Evolutionary conservation across 1,284 basidiomycete genomes (phyloP).

Genomic region (Tilletiaria anomala): DNA sequence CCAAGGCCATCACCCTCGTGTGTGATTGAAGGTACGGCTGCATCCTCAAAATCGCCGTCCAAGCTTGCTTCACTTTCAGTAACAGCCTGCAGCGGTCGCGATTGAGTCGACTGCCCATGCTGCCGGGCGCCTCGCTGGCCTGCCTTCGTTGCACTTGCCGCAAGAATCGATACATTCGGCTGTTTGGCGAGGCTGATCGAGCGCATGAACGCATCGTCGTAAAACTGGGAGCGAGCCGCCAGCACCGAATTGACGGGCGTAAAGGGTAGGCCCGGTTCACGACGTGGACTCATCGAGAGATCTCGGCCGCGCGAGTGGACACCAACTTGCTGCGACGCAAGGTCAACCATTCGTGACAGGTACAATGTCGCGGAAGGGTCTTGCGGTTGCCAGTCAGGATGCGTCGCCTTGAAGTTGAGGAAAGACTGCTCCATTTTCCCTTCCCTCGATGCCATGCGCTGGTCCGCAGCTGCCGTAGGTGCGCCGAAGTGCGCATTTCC

Average conservation of each 20-base stretch:
- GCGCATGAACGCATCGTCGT: slow-evolving; percentile 8
- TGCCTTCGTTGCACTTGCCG: slow-evolving; percentile 1
- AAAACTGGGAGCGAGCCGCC: slow-evolving; percentile 6
- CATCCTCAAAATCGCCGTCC: too few species aligned
- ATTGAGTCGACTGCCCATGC: too few species aligned
- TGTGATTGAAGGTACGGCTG: too few species aligned
- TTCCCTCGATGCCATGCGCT: slow-evolving; percentile 64
- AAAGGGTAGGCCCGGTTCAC: neutral
- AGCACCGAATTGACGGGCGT: slow-evolving; percentile 8
- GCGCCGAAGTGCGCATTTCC: slow-evolving; percentile 52
- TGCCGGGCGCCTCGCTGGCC: too few species aligned
- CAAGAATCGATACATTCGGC: slow-evolving; percentile 3
- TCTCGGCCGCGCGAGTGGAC: neutral
- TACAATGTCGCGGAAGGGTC: slow-evolving; percentile 74
- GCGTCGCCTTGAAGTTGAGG: slow-evolving; percentile 76
- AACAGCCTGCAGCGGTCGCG: too few species aligned
- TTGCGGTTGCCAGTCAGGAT: slow-evolving; percentile 82
- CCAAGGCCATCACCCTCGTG: too few species aligned
- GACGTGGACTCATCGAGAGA: neutral
- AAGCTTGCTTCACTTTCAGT: too few species aligned
- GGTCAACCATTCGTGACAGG: slow-evolving; percentile 63
- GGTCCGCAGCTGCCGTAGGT: slow-evolving; percentile 53
- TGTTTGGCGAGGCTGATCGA: slow-evolving; percentile 6
- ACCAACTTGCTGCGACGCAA: slow-evolving; percentile 34
- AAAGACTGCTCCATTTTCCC: slow-evolving; percentile 98